Base-by-base conservation (phyloP, 2,329 filamentous ascomycete genomes). In the Pyrenochaeta sp. region DNA sequence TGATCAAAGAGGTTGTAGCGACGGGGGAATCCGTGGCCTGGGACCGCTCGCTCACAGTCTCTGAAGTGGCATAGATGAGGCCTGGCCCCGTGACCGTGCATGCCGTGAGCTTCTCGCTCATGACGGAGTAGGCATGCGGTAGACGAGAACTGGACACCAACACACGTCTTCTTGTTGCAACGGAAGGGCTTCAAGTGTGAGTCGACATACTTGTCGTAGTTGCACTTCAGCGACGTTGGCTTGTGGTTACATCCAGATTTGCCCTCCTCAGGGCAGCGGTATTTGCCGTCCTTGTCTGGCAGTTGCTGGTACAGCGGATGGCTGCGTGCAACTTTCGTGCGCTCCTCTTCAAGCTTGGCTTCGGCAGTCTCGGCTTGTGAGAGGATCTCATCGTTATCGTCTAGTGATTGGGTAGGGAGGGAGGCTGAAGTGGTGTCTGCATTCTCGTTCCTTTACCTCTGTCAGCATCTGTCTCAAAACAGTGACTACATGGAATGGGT, bases 151-250 rank as follows among this genome's bases (percentile, higher is more conserved):
- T 91, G 89, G 64, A 92, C 88, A 74, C 92, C 91, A 77, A 92
- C 88, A 81, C 94, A 98, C 25, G 88, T 86, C 62, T 88, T 84
- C 65, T 90, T 85, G 87, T 95, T 96, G 90, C 94, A 98, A 60
- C 92, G 90, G 82, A 97, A 98, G 15, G 94, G 94, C 86, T 96
- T 97, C 74, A 97, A 80, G 81, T 98, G 94, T 28, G 94, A 97
- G 80, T 98, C 94, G 68, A 98, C 89, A 72, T 95, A 97, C 85
- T 98, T 98, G 86, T 97, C 93, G 77, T 97, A 98, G 81, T 97
- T 96, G 88, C 94, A 97, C 87, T 97, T 97, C 70, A 98, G 91
- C 83, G 96, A 95, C 74, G 96, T 95, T 40, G 93, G 88, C 81
- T 91, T 91, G 87, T 97, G 94, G 78, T 87, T 91, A 86, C 94